Percentiles rank a stretch among this genome's conserved stretches.
phyloP scores from a whole-genome alignment of 2,329 filamentous ascomycete genomes.

The Trichoderma sp. region DNA sequence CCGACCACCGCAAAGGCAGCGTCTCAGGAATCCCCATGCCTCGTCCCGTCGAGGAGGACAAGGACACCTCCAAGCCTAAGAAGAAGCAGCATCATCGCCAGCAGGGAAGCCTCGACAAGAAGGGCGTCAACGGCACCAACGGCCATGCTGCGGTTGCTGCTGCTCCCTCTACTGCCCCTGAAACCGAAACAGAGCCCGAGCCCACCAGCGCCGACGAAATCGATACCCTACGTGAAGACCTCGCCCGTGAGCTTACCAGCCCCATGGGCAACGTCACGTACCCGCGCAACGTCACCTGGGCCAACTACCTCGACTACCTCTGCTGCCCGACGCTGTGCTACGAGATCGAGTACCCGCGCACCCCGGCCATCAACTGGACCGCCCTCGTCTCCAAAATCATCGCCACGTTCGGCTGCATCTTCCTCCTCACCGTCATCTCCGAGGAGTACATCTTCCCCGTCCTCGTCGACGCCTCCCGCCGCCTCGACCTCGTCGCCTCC shows the following conservation, averaged over 20 bases:
- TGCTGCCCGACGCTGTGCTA: slow-evolving; percentile 96
- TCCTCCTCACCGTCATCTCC: slow-evolving; percentile 83
- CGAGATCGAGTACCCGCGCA: slow-evolving; percentile 92
- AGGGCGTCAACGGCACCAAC: background rate
- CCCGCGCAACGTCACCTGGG: slow-evolving; percentile 78
- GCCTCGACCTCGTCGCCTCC: slow-evolving; percentile 44
- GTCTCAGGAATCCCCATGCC: slow-evolving; percentile 36
- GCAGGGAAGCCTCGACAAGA: background rate
- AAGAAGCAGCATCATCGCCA: background rate
- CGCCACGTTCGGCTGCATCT: slow-evolving; percentile 94
- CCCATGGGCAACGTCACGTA: slow-evolving; percentile 88
- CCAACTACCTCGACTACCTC: slow-evolving; percentile 83
- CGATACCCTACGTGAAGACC: slow-evolving; percentile 72
- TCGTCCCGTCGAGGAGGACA: background rate
- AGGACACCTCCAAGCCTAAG: background rate
- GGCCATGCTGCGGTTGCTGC: slow-evolving; percentile 8
- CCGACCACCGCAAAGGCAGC: slow-evolving; percentile 47
- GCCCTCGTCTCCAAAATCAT: slow-evolving; percentile 81
- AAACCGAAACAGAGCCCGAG: background rate
- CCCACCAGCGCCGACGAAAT: slow-evolving; percentile 49
- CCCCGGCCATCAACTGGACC: slow-evolving; percentile 69
- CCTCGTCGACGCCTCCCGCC: slow-evolving; percentile 64
- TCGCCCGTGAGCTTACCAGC: slow-evolving; percentile 88
- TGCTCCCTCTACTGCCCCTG: background rate
- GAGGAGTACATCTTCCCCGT: slow-evolving; percentile 96